Conservation (phyloP, 2,329 filamentous ascomycete genomes). For the Penicillium frequentans region DNA sequence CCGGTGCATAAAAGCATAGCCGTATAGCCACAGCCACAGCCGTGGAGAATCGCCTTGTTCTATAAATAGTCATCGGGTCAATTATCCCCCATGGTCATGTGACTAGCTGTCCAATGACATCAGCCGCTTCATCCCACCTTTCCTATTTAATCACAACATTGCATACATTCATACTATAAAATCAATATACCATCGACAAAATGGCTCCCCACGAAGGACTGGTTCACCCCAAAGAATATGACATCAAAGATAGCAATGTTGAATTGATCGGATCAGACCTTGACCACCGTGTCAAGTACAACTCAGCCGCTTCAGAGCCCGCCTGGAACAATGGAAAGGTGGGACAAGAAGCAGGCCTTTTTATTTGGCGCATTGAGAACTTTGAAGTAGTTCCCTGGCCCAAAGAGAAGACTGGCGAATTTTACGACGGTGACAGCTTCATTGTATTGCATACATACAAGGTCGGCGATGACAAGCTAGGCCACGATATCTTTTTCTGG, state of each 20-base stretch:
- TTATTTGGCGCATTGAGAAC: slow-evolving; percentile 67
- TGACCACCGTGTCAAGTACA: slow-evolving; percentile 68
- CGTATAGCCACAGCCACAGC: too few species aligned
- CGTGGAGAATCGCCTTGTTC: not conserved
- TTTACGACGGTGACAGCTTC: slow-evolving; percentile 69
- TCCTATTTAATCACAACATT: not conserved
- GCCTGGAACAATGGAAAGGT: slow-evolving; percentile 64
- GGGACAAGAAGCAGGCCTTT: slow-evolving; percentile 55
- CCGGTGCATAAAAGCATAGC: too few species aligned
- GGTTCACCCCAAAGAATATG: slow-evolving; percentile 63
- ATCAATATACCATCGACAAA: slow-evolving; percentile 12
- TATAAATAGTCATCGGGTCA: not conserved
- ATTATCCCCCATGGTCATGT: not conserved
- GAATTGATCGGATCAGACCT: slow-evolving; percentile 64
- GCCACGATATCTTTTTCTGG: slow-evolving; percentile 71
- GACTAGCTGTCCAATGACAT: not conserved
- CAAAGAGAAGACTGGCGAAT: slow-evolving; percentile 56
- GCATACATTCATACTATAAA: not conserved
- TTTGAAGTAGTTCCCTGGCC: slow-evolving; percentile 66
- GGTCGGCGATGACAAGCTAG: slow-evolving; percentile 51
- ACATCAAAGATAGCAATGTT: slow-evolving; percentile 68
- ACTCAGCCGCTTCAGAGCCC: slow-evolving; percentile 64
- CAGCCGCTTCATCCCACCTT: not conserved
- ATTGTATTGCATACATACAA: slow-evolving; percentile 63
- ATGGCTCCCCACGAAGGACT: slow-evolving; percentile 65